These are phyloP conservation scores for Babesia bovis DNA, from an alignment of 169 alveolate species.

Conservation along the genomic window DNA sequence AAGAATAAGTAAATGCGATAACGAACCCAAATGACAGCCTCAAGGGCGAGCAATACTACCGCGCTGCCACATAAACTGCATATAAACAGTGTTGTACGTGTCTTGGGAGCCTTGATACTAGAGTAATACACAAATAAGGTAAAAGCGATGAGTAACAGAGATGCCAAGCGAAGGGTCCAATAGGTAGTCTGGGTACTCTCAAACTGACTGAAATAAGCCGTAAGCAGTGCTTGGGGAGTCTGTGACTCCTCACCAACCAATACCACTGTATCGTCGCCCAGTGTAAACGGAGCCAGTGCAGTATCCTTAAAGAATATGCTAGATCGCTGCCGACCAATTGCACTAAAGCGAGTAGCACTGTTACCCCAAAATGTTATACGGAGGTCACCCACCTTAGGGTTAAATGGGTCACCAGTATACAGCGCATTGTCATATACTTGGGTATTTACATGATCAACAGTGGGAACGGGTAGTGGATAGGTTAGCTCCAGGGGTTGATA, in stretches of 20 bases:
- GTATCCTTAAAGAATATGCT: slow-evolving; percentile 36
- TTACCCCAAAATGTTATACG: slow-evolving; percentile 66
- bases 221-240: slow-evolving; percentile 20
- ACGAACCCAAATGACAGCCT: slow-evolving; percentile 35
- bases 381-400: slow-evolving; percentile 73
- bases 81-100: slow-evolving; percentile 24
- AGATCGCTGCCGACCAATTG: slow-evolving; percentile 48
- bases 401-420: slow-evolving; percentile 78
- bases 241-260: slow-evolving; percentile 35
- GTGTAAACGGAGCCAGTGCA: slow-evolving; percentile 41
- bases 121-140: slow-evolving; percentile 26
- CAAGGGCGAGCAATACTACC: slow-evolving; percentile 3
- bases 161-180: slow-evolving; percentile 20
- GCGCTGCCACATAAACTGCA: slow-evolving; percentile 41
- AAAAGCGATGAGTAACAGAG: slow-evolving; percentile 8
- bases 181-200: slow-evolving; percentile 30
- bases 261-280: slow-evolving; percentile 49
- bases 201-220: slow-evolving; percentile 21
- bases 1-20: slow-evolving; percentile 14
- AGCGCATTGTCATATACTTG: slow-evolving; percentile 72
- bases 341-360: slow-evolving; percentile 33
- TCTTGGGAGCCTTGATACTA: slow-evolving; percentile 44
- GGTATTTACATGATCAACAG: slow-evolving; percentile 69
- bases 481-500: slow-evolving; percentile 58
- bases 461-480: slow-evolving; percentile 69